Evolutionary conservation across 306 rosid species (phyloP).

Genomic region (Oemleria cerasiformis): DNA sequence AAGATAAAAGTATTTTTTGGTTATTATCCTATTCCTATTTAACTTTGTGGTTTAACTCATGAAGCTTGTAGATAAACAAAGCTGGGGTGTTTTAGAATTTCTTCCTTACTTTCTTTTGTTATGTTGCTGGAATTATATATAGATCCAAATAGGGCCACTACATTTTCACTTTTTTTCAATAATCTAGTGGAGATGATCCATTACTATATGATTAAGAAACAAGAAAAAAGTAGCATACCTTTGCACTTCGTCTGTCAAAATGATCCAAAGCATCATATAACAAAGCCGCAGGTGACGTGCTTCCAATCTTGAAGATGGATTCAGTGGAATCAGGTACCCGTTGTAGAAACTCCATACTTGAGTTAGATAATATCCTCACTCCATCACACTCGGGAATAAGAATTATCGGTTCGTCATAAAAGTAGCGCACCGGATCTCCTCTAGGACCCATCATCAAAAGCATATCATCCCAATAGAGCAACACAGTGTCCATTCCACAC

Average conservation of each 20-base stretch:
- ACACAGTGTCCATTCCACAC: conserved; percentile 98
- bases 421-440: conserved; percentile 84
- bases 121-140: background rate
- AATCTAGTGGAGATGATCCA: background rate
- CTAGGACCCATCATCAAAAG: conserved; percentile 97
- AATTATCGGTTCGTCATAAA: conserved; percentile 81
- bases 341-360: conserved; percentile 86
- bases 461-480: conserved; percentile 94
- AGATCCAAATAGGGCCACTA: background rate
- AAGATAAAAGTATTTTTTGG: background rate
- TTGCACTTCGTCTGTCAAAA: conserved; percentile 97
- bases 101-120: background rate
- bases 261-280: conserved; percentile 94
- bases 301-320: conserved; percentile 88
- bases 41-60: background rate
- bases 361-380: conserved; percentile 88
- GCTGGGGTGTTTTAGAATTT: background rate
- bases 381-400: conserved; percentile 96
- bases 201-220: background rate
- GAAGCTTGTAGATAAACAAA: background rate
- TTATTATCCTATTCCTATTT: background rate
- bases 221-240: conserved; percentile 44
- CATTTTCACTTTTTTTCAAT: background rate
- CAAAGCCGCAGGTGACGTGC: conserved; percentile 95
- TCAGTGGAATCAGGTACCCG: conserved; percentile 95